Evolutionary conservation across 2,329 filamentous ascomycete genomes (phyloP), one percentile per base, ranked within the genome.

Genomic region (Ophiostoma quercus): DNA sequence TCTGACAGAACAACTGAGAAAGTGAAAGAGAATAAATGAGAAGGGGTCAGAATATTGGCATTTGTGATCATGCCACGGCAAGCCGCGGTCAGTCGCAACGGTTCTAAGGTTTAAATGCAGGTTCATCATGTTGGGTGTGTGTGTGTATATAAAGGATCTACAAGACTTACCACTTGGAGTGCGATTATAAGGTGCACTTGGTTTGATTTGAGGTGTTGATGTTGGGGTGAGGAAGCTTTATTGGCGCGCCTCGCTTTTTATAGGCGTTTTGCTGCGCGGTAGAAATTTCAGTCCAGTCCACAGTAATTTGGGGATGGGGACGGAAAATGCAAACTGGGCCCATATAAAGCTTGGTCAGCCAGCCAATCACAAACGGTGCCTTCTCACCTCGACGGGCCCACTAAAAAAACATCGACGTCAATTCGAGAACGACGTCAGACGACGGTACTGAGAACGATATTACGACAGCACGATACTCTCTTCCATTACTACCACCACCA

Each of bases 71-170:
- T 79, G 77, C 82, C 82, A 79, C 80, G 78, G 76, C 63, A 74
- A 71, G 74, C 75, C 78, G 79, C 79, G 81, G 81, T 85, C 83
- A 85, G 81, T 85, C 82, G 84, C 83, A 85, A 84, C 83, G 83
- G 83, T 85, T 85, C 83, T 85, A 81, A 80, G 76, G 77, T 81
- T 79, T 80, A 80, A 60, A 62, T 79, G 54, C 76, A 77, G 76
- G 79, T 79, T 85, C 83, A 85, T 85, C 83, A 84, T 80, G 71
- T 67, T 32, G 25, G 7, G 25, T n/a, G 34, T 34, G 34, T 34
- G 4, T 34, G 29, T n/a, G 39, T 39, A n/a, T n/a, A 3, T 7
- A 34, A 9, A 29, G 63, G 12, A 32, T 25, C 5, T 67, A 25
- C 41, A 32, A 16, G 66, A 67, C 66, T 19, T 67, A 67, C 66